Conservation (phyloP, 805 yeast genomes). For the Myxozyma nipponensis region DNA sequence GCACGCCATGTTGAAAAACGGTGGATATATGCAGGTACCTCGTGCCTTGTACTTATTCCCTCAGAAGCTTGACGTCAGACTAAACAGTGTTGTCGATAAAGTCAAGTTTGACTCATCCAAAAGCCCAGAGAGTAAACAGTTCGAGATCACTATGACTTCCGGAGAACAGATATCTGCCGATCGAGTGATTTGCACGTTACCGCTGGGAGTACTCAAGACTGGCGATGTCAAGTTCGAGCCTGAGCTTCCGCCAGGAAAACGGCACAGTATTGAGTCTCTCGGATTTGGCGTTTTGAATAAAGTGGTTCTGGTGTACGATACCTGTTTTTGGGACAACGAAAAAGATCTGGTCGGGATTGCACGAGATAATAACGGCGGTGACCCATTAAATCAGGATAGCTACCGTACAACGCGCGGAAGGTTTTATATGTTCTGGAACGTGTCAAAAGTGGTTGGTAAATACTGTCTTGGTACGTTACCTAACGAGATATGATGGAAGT, state of each 20-base stretch:
- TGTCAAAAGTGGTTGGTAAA: constrained; percentile 36
- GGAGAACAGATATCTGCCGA: constrained; percentile 43
- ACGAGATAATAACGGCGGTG: constrained; percentile 30
- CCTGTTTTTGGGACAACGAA: constrained; percentile 41
- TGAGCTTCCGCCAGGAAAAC: constrained; percentile 42
- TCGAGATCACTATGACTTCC: constrained; percentile 35
- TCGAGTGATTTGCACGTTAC: constrained; percentile 40
- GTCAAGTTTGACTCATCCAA: constrained; percentile 39
- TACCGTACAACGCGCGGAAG: constrained; percentile 36
- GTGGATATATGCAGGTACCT: constrained; percentile 36
- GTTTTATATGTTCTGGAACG: constrained; percentile 41
- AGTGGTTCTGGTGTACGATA: constrained; percentile 39
- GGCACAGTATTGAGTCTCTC: constrained; percentile 40
- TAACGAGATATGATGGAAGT: neutral
- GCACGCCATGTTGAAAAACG: constrained; percentile 40
- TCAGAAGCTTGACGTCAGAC: constrained; percentile 40
- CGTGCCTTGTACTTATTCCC: constrained; percentile 41
- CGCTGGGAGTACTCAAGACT: constrained; percentile 42
- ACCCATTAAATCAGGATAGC: constrained; percentile 21
- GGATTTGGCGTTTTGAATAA: constrained; percentile 43
- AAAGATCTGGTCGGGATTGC: constrained; percentile 36
- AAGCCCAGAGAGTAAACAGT: constrained; percentile 11
- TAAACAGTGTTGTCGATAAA: constrained; percentile 40
- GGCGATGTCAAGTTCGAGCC: constrained; percentile 41
- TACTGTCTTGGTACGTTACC: constrained; percentile 35